phyloP scores from a whole-genome alignment of 2,329 filamentous ascomycete genomes.

The Fusarium tupiense region DNA sequence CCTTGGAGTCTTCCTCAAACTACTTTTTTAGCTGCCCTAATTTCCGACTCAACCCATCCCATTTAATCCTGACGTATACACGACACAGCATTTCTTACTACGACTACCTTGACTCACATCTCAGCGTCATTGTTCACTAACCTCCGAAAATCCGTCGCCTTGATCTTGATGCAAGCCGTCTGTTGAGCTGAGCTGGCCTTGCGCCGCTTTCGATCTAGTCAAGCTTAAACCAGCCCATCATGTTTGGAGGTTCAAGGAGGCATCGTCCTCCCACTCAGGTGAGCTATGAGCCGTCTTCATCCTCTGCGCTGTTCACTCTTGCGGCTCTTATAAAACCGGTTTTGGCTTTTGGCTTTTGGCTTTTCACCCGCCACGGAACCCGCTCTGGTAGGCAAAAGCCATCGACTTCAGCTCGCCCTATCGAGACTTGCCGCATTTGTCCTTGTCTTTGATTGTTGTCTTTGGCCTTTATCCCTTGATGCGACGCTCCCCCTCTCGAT shows the following conservation, averaged over 20 bases:
- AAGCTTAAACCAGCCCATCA: slow-evolving; percentile 39
- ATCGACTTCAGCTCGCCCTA: neutral
- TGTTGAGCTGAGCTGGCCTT: slow-evolving; percentile 33
- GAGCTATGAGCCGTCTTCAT: slow-evolving; percentile 57
- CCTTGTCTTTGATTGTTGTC: slow-evolving; percentile 1
- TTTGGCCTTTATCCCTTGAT: neutral
- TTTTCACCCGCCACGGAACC: slow-evolving; percentile 29
- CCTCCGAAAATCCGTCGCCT: slow-evolving; percentile 15
- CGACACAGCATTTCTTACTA: slow-evolving; percentile 7
- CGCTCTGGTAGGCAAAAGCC: slow-evolving; percentile 6
- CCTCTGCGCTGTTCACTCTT: neutral
- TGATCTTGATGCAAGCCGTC: slow-evolving; percentile 40
- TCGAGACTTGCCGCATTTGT: slow-evolving; percentile 4
- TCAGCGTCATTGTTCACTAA: slow-evolving; percentile 5
- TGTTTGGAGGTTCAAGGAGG: slow-evolving; percentile 63
- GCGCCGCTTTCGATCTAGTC: slow-evolving; percentile 35
- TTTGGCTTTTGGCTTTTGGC: slow-evolving; percentile 38
- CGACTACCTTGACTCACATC: slow-evolving; percentile 16
- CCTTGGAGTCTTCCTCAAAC: slow-evolving; percentile 7
- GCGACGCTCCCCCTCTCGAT: neutral
- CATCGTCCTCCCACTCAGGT: slow-evolving; percentile 60
- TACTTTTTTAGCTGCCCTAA: slow-evolving; percentile 21
- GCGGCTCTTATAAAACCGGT: slow-evolving; percentile 27
- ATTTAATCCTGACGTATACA: slow-evolving; percentile 8
- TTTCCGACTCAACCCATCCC: slow-evolving; percentile 19